Evolutionary conservation across 306 rosid genomes (phyloP), one percentile per base, ranked within the genome.

Genomic region (Rosa rugosa): DNA sequence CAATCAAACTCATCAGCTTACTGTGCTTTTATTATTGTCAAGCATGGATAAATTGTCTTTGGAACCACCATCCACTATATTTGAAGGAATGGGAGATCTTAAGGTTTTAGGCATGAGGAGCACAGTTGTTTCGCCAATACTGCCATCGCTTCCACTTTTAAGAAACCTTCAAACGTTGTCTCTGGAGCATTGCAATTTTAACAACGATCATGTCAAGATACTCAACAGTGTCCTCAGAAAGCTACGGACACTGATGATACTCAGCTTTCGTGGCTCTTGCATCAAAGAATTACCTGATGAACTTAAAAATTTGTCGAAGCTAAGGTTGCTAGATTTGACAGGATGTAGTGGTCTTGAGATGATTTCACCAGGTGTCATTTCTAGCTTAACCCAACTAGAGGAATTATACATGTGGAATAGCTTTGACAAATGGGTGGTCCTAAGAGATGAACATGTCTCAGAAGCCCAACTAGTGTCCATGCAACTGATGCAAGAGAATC

Each of bases 391-490:
- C 4, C 34, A 6, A 4, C 65, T 73, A 56, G 49, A 73, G 54
- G 77, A 73, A 36, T 31, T 54, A 47, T 73, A 54, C 65, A 12
- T 73, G 75, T 22, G 41, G 75, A 13, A 25, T 45, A 71, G 11
- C 25, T 71, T 71, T 12, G 3, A 6, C 20, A 69, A 23, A 3
- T 49, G n/a, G 56, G 54, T 11, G n/a, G 42, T 27, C 31, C 31
- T 40, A 40, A 40, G 42, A 40, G 6, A 40, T 40, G 42, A 40
- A 40, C 42, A 40, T 4, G 42, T 40, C 42, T 40, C 42, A 40
- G 2, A 40, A 2, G 2, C 27, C 1, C 27, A 27, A n/a, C n/a
- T n/a, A 38, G 41, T 38, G 41, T 38, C 41, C 41, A 38, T 38
- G 41, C n/a, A n/a, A 27, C 27, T 27, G 27, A 27, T 27, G 27